A percentile compares a stretch with the other conserved stretches of the same genome.
Evolutionary conservation across 2,329 filamentous ascomycete genomes (phyloP).

Genomic region (Pyricularia pennisetigena): DNA sequence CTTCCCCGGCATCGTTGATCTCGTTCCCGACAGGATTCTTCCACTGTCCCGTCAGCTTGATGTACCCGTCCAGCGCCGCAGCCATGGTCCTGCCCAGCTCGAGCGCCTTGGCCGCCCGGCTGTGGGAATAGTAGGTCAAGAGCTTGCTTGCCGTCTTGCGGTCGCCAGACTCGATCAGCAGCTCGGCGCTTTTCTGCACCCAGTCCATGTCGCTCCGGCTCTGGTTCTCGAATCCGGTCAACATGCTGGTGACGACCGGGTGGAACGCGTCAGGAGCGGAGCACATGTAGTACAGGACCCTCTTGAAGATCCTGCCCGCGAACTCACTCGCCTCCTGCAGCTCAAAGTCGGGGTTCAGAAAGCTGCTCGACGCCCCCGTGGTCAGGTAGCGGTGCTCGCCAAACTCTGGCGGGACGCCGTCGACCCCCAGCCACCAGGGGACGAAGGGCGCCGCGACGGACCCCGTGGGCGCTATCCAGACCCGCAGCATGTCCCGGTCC

Average conservation of each 20-base stretch:
- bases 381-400: conserved; percentile 3
- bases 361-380: background rate
- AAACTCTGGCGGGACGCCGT: background rate
- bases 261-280: background rate
- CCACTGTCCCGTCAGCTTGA: conserved; percentile 1
- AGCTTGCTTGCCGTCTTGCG: background rate
- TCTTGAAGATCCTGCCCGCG: conserved; percentile 1
- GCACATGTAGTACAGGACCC: conserved; percentile 3
- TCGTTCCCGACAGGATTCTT: background rate
- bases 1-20: conserved; percentile 1
- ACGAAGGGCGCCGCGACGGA: conserved; percentile 1
- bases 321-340: conserved; percentile 2
- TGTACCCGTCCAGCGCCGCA: background rate
- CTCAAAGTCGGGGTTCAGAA: conserved; percentile 1
- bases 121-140: conserved; percentile 1
- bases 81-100: background rate
- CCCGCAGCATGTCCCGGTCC: background rate
- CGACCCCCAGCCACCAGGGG: conserved; percentile 1
- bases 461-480: conserved; percentile 2
- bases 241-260: background rate
- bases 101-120: background rate
- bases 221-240: conserved; percentile 1
- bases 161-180: background rate
- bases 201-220: background rate
- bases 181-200: background rate